phyloP scores from a whole-genome alignment of 148 eudicot species.

The Rhododendron vialii region DNA sequence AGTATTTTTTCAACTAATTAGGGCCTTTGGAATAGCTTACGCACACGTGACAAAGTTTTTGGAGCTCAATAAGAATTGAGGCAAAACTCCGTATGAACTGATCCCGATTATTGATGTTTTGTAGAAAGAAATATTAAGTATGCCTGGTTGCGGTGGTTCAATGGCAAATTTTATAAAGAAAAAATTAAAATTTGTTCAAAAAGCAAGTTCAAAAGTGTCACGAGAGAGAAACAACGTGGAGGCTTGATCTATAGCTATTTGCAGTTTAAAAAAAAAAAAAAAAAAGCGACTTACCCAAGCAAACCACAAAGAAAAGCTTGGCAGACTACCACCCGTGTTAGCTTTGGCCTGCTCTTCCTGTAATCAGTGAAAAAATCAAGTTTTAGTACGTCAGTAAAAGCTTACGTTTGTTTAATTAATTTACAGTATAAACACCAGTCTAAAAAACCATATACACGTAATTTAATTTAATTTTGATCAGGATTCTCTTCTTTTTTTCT shows the following conservation, averaged over 20 bases:
- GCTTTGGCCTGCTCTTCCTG: conserved; percentile 59
- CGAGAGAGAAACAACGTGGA: not conserved
- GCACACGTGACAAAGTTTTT: too few species aligned
- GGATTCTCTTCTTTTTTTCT: not conserved
- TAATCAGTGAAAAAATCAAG: not conserved
- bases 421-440: not conserved
- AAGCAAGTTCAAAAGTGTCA: not conserved
- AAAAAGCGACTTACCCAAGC: conserved; percentile 39
- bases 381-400: not conserved
- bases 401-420: too few species aligned
- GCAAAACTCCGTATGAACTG: not conserved
- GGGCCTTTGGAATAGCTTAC: not conserved
- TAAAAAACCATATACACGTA: not conserved
- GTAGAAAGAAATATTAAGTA: not conserved
- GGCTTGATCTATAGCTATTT: not conserved
- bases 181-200: not conserved
- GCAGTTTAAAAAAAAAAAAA: too few species aligned
- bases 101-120: too few species aligned
- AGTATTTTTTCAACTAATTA: not conserved
- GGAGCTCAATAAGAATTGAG: not conserved
- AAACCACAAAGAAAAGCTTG: conserved; percentile 60
- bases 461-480: not conserved
- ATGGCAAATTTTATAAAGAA: not conserved
- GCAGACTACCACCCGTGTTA: conserved; percentile 49
- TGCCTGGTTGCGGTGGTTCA: not conserved